Conservation (phyloP, 2,329 filamentous ascomycete genomes). For the Fusarium agapanthi region DNA sequence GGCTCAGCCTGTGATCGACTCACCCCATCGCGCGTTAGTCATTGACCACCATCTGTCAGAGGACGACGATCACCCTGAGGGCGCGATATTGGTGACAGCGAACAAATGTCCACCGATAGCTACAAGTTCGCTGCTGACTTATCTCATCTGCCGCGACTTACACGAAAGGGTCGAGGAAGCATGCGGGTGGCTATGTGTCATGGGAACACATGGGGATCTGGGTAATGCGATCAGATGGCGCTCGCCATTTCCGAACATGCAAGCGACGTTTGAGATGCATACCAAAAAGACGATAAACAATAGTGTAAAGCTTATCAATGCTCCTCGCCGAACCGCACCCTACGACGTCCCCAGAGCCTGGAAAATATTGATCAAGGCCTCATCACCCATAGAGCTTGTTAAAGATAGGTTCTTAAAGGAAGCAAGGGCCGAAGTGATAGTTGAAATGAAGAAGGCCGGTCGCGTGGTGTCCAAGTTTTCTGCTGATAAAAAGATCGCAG, state of each 20-base stretch:
- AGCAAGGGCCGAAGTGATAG: conserved; percentile 65
- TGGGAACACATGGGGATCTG: conserved; percentile 74
- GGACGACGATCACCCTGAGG: conserved; percentile 64
- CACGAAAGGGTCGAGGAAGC: conserved; percentile 57
- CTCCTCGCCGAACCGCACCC: conserved; percentile 67
- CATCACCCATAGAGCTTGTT: conserved; percentile 60
- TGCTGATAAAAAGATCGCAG: conserved; percentile 67
- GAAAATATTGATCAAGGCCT: conserved; percentile 62
- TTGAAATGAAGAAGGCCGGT: conserved; percentile 68
- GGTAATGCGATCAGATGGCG: conserved; percentile 72
- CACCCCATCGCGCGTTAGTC: conserved; percentile 61
- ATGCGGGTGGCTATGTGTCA: conserved; percentile 69
- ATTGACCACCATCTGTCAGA: conserved; percentile 72
- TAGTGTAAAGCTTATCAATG: conserved; percentile 71
- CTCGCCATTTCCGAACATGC: conserved; percentile 73
- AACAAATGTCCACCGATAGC: conserved; percentile 72
- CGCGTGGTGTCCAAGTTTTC: conserved; percentile 72
- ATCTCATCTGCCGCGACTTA: conserved; percentile 67
- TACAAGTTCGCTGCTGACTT: conserved; percentile 70
- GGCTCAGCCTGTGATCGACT: conserved; percentile 66
- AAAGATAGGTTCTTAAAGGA: conserved; percentile 58
- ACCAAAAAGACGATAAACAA: conserved; percentile 70
- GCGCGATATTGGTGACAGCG: conserved; percentile 65
- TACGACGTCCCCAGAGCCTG: conserved; percentile 70
- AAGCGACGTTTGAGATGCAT: conserved; percentile 64